Evolutionary conservation across 108 stramenopile genomes (phyloP), one percentile per base, ranked within the genome.

Genomic region (Hondaea fermentalgiana): DNA sequence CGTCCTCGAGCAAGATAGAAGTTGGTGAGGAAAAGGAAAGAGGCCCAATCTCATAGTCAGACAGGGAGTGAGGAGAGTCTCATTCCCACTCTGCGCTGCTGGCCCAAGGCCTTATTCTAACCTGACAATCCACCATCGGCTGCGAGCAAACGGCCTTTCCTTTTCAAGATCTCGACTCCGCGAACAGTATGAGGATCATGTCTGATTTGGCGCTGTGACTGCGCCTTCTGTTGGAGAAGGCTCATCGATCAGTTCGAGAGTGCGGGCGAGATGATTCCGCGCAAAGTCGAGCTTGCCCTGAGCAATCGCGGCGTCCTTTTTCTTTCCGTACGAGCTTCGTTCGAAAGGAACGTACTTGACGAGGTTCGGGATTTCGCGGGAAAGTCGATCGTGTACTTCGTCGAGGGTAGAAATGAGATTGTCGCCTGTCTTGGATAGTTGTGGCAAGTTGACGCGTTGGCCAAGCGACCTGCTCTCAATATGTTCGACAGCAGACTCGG

Each of bases 311-410:
- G 76, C 76, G 51, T 83, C 76, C 23, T 83, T 83, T 23, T 83
- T 47, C 51, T 83, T 83, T 43, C 76, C 76, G 76, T 83, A 83
- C 51, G 76, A 83, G 51, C 76, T 83, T 53, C 76, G 19, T 45
- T 83, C 76, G 51, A 83, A 83, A 25, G 76, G 76, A 2, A 83
- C 51, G 3, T 83, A 83, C 51, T 83, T 83, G n/a, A 53, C 76
- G 3, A 83, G 51, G 49, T 53, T 83, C 12, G 76, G 76, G 49
- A 83, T 83, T 23, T 83, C 76, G 0, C 12, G 6, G 12, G 6
- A 12, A 43, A 83, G 16, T 19, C 76, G 76, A 6, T 83, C 17
- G 51, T 83, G 76, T 4, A 83, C 2, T 35, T 83, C 76, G 51
- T 83, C 23, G 3, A 83, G 76, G 10, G 49, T 83, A 17, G 45